These are phyloP conservation scores for Friedmanniomyces simplex DNA, from an alignment of 495 filamentous ascomycete species.

Conservation along the genomic window DNA sequence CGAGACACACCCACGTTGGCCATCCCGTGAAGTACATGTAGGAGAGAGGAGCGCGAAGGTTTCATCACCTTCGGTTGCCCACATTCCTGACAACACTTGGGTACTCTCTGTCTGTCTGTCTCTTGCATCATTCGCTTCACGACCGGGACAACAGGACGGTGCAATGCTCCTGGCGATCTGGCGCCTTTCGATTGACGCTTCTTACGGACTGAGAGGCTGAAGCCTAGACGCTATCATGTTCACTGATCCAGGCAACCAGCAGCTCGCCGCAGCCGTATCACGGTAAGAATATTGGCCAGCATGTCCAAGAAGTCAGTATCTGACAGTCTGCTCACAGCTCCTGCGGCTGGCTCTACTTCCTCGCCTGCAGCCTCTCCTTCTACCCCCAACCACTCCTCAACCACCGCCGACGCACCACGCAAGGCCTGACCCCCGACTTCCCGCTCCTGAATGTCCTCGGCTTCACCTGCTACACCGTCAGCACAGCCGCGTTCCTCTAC, in stretches of 20 bases:
- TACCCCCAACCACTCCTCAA: slow-evolving; percentile 84
- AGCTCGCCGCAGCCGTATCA: slow-evolving; percentile 7
- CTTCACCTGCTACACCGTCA: slow-evolving; percentile 68
- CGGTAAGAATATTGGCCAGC: not conserved
- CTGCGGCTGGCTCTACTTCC: slow-evolving; percentile 28
- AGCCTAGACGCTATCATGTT: not conserved
- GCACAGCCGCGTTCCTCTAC: slow-evolving; percentile 62
- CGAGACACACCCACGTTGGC: not conserved
- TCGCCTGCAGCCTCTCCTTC: slow-evolving; percentile 56
- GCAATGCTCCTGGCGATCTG: not conserved
- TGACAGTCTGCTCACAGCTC: not conserved
- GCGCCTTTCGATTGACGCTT: not conserved
- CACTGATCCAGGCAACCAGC: not conserved
- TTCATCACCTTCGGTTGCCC: not conserved
- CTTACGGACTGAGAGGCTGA: not conserved
- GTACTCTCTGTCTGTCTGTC: not conserved
- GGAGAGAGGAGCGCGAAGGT: not conserved
- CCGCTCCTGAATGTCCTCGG: slow-evolving; percentile 73
- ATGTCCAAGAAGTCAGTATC: not conserved
- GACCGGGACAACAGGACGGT: not conserved
- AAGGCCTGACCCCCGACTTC: slow-evolving; percentile 78
- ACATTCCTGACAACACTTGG: not conserved
- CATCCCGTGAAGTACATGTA: not conserved
- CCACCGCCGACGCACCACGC: slow-evolving; percentile 59
- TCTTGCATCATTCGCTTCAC: not conserved